Base-by-base conservation (phyloP, 75 land plant species). In the Sequoiadendron giganteum region DNA sequence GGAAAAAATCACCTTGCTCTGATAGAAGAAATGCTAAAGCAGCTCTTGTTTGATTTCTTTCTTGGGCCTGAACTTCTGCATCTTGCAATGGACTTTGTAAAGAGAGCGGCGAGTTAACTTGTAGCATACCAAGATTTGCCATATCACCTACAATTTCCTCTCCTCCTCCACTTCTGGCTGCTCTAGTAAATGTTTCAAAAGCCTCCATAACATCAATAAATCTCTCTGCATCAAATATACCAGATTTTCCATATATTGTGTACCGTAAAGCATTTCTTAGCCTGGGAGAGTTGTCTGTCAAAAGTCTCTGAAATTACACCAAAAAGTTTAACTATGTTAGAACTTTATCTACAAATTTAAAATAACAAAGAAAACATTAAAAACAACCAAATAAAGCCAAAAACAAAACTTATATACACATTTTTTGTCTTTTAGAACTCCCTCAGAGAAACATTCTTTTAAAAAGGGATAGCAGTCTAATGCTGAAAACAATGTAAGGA, bases 171-270 rank as follows among this genome's bases (percentile, higher is more conserved):
- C 99, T 98, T 93, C 93, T 98, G 11, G 99, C 99, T 40, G 99
- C 97, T 83, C 83, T 88, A 58, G 95, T 93, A 86, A 98, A 98
- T 84, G 87, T 94, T 88, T 98, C 99, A 90, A 98, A 98, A 10
- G 99, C 99, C 93, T 98, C 97, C 99, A 98, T 96, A 65, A 98
- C 97, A 91, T 98, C 99, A 87, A 98, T 98, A 73, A 98, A 98
- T 88, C 99, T 94, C 82, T 98, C 99, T 87, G 97, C 99, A 90
- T 98, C 98, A 93, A 98, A 98, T 55, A 93, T 93, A 30, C 98
- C 99, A 87, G 95, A 89, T 85, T 96, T 96, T 49, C 99, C 99
- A 93, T 98, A 98, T 84, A 98, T 96, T 13, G 99, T 98, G 87
- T 98, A 98, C 16, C 98, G 94, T 68, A 98, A 91, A 76, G 99